Percentiles rank a stretch among this genome's conserved stretches.
Evolutionary conservation across 768 basidiomycete genomes (phyloP).

Genomic region (Phanerodontia chrysosporium): DNA sequence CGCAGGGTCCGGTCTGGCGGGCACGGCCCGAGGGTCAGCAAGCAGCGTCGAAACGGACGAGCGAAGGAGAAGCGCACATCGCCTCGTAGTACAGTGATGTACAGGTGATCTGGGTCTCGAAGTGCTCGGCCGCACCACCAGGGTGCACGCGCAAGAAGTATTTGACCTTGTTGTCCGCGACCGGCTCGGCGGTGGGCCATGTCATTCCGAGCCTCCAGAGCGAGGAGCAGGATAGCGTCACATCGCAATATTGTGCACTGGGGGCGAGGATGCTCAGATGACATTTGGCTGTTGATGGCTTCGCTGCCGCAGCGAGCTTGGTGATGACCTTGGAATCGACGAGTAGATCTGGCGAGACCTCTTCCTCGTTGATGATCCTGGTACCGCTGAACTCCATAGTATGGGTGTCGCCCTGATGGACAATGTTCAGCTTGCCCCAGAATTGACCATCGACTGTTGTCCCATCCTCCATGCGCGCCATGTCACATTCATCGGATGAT

Average conservation of each 20-base stretch:
- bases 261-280: slow-evolving; percentile 73
- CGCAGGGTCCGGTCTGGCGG: slow-evolving; percentile 65
- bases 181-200: slow-evolving; percentile 73
- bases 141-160: slow-evolving; percentile 82
- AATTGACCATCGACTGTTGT: slow-evolving; percentile 81
- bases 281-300: slow-evolving; percentile 73
- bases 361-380: slow-evolving; percentile 57
- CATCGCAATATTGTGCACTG: slow-evolving; percentile 73
- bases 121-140: slow-evolving; percentile 83
- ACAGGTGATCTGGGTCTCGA: slow-evolving; percentile 74
- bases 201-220: slow-evolving; percentile 73
- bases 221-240: slow-evolving; percentile 64
- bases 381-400: slow-evolving; percentile 82
- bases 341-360: slow-evolving; percentile 62
- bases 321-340: slow-evolving; percentile 75
- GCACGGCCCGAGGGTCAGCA: neutral
- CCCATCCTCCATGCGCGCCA: slow-evolving; percentile 90
- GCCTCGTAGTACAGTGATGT: slow-evolving; percentile 86
- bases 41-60: neutral
- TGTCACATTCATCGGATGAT: slow-evolving; percentile 76
- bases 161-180: slow-evolving; percentile 64
- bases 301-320: slow-evolving; percentile 71
- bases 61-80: slow-evolving; percentile 43
- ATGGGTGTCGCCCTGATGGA: slow-evolving; percentile 74
- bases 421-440: slow-evolving; percentile 84